Percentiles rank a stretch among this genome's conserved stretches.
These are phyloP conservation scores for Penicillium cinerascens DNA, from an alignment of 495 filamentous ascomycete genomes.

Conservation along the genomic window DNA sequence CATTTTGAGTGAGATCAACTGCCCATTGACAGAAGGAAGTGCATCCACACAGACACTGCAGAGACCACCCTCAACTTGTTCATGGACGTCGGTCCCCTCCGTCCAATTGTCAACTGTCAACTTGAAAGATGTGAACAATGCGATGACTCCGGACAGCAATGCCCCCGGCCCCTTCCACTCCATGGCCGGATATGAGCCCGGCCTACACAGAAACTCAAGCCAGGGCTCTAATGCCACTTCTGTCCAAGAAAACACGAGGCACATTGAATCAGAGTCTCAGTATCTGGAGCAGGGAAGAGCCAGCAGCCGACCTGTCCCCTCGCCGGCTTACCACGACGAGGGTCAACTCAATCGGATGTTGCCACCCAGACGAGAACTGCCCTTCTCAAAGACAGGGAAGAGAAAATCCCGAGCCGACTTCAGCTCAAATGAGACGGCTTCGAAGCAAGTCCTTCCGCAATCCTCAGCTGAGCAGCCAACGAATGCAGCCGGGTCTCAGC, in stretches of 20 bases:
- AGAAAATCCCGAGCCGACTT: slow-evolving; percentile 17
- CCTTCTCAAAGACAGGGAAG: slow-evolving; percentile 31
- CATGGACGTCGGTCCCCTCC: slow-evolving; percentile 20
- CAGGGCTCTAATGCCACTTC: background rate
- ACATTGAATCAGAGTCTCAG: background rate
- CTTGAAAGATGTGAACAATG: background rate
- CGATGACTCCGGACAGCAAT: slow-evolving; percentile 13
- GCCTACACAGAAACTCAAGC: slow-evolving; percentile 9
- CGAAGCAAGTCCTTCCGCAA: slow-evolving; percentile 1
- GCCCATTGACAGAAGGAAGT: slow-evolving; percentile 38
- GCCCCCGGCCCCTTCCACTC: background rate
- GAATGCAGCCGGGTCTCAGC: background rate
- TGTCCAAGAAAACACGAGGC: background rate
- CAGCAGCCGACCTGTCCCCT: slow-evolving; percentile 16
- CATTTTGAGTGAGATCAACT: slow-evolving; percentile 37
- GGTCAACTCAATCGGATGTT: slow-evolving; percentile 36
- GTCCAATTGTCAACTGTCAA: slow-evolving; percentile 5
- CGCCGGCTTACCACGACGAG: slow-evolving; percentile 19
- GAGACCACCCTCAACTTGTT: slow-evolving; percentile 27
- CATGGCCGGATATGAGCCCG: slow-evolving; percentile 6
- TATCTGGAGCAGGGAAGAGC: background rate
- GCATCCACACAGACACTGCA: slow-evolving; percentile 13
- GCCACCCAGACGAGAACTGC: slow-evolving; percentile 46
- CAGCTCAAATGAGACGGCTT: background rate
- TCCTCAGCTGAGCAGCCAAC: background rate